Percentiles rank a stretch among this genome's conserved stretches.
phyloP scores from a whole-genome alignment of 208 protist species.

The Trypanosoma melophagium region DNA sequence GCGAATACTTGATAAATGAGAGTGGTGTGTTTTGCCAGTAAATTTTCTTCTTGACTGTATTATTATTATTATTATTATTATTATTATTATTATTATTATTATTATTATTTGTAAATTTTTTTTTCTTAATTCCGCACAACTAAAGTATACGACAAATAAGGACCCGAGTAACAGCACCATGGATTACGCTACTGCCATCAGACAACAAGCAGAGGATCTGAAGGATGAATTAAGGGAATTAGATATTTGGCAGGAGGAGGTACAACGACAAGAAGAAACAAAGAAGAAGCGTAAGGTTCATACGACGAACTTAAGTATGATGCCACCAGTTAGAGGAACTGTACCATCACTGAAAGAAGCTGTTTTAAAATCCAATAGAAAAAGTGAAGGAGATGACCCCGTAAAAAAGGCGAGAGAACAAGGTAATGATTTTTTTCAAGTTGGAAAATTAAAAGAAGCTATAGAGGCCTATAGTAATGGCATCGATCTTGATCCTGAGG shows the following conservation, averaged over 20 bases:
- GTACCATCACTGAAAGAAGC: constrained; percentile 86
- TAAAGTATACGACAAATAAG: too few species aligned
- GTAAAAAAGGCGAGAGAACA: constrained; percentile 71
- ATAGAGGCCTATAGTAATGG: constrained; percentile 78
- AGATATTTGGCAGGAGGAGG: constrained; percentile 74
- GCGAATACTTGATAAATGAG: too few species aligned
- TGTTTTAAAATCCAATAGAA: constrained; percentile 35
- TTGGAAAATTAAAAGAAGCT: constrained; percentile 68
- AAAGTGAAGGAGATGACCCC: constrained; percentile 38
- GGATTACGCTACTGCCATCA: constrained; percentile 56
- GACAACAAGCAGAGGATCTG: constrained; percentile 85
- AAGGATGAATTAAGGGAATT: constrained; percentile 83
- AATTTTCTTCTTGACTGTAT: too few species aligned
- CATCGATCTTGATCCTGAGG: constrained; percentile 82
- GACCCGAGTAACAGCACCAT: constrained; percentile 13
- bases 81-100: neutral
- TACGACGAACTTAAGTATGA: constrained; percentile 14
- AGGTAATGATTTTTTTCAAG: constrained; percentile 86
- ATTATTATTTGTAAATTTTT: neutral
- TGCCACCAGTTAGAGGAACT: constrained; percentile 82
- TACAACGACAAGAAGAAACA: constrained; percentile 42
- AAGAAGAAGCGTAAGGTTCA: constrained; percentile 31
- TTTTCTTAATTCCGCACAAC: too few species aligned
- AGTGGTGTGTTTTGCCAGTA: too few species aligned
- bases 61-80: too few species aligned